Conservation (phyloP, 306 rosid species). For the Mucuna pruriens region DNA sequence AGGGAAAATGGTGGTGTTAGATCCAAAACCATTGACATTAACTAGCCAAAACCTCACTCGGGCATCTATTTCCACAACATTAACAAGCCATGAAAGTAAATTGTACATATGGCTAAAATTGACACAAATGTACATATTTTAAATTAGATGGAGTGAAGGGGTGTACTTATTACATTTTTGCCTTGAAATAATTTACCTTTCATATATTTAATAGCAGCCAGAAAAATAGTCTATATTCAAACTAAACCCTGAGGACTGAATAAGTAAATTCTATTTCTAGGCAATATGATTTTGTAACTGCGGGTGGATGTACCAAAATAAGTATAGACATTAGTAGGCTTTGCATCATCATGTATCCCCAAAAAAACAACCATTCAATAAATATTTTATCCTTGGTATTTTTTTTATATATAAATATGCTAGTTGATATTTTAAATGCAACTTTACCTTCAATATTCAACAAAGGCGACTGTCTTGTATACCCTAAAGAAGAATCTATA, state of each 20-base stretch:
- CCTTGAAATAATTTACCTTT: background rate
- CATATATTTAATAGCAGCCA: background rate
- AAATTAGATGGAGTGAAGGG: background rate
- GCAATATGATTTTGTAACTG: background rate
- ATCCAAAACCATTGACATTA: background rate
- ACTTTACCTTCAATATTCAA: background rate
- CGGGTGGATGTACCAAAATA: background rate
- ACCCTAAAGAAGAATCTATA: background rate
- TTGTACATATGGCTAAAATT: background rate
- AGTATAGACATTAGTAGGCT: background rate
- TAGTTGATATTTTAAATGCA: constrained; percentile 1
- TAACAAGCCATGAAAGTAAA: background rate
- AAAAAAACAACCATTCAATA: too few species aligned
- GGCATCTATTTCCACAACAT: background rate
- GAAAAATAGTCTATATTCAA: background rate
- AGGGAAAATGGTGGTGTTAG: background rate
- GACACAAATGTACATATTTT: background rate
- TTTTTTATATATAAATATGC: background rate
- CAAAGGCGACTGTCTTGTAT: background rate
- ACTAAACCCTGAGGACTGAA: background rate
- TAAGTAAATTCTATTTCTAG: background rate
- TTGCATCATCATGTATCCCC: too few species aligned
- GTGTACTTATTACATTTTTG: background rate
- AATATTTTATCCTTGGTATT: too few species aligned
- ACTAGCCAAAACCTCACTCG: background rate